A percentile compares a stretch with the other conserved stretches of the same genome.
Evolutionary conservation across 2,329 filamentous ascomycete species (phyloP).

Genomic region (Dendryphion nanum): DNA sequence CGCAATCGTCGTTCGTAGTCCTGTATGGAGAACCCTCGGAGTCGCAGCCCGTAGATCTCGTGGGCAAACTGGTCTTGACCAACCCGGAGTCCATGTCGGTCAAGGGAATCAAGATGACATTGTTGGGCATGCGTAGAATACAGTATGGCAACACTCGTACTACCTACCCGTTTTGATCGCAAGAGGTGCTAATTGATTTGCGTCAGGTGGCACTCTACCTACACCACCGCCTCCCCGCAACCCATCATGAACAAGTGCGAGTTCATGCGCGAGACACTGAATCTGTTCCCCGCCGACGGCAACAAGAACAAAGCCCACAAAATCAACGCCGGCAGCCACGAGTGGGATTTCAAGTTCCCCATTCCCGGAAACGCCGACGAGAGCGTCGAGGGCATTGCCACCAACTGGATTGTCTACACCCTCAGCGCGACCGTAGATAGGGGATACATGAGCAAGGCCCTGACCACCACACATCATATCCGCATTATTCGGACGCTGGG

Average conservation of each 20-base stretch:
- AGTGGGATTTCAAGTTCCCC: constrained; percentile 52
- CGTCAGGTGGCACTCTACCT: constrained; percentile 35
- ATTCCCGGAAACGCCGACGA: constrained; percentile 60
- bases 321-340: constrained; percentile 49
- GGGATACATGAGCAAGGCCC: constrained; percentile 84
- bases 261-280: constrained; percentile 47
- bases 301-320: constrained; percentile 44
- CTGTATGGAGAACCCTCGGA: constrained; percentile 50
- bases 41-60: constrained; percentile 44
- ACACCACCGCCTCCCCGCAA: constrained; percentile 39
- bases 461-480: constrained; percentile 70
- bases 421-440: constrained; percentile 86
- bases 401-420: constrained; percentile 85
- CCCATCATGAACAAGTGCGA: constrained; percentile 47
- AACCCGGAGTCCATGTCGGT: constrained; percentile 49
- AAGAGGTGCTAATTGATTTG: constrained; percentile 1
- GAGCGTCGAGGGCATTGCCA: constrained; percentile 84
- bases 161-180: background rate
- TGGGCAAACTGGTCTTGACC: constrained; percentile 47
- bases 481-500: constrained; percentile 50
- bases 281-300: constrained; percentile 44
- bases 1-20: constrained; percentile 49
- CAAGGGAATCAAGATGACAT: constrained; percentile 45
- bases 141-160: constrained; percentile 29
- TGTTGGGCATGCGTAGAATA: constrained; percentile 50